Base-by-base conservation (phyloP, 139 green algal genomes). In the Chlorella vulgaris region DNA sequence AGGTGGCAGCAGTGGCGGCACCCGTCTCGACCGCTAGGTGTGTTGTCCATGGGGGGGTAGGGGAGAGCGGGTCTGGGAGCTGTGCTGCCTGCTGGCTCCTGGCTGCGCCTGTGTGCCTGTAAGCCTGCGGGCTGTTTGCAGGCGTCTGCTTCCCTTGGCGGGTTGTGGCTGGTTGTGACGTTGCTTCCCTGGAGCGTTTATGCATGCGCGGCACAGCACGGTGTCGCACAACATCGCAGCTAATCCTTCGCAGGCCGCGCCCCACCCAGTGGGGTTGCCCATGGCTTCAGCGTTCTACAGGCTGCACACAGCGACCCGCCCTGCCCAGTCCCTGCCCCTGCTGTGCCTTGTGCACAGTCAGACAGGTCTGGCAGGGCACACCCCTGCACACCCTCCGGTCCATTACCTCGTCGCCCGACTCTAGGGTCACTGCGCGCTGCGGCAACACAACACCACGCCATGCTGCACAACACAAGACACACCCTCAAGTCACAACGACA, bases 211-310 rank as follows among this genome's bases (percentile, higher is more conserved):
- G n/a, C n/a, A n/a, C n/a, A n/a, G n/a, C n/a, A n/a, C n/a, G n/a
- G n/a, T 55, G 13, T 55, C n/a, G 18, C 47, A 10, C 15, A 5
- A 28, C 55, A 31, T 21, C 50, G 71, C 71, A 78, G 71, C 50
- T 78, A 53, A 76, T 67, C 51, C 71, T 78, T 78, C 71, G 50
- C 50, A 3, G 71, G 71, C 71, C 71, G 29, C 50, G 35, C 4
- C 42, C 68, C 39, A 39, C 7, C 28, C 10, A 26, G 31, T 18
- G 50, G 24, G 40, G 24, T 39, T 7, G 24, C 68, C 22, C 29
- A 81, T 70, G 58, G 58, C 74, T 35, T 47, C 33, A 71, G 63
- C 66, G 82, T 53, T 86, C 82, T 86, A 86, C 82, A 86, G 38
- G 70, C 74, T 86, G 82, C 82, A 67, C 47, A 86, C 28, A 86